These are phyloP conservation scores for Fusarium agapanthi DNA, from an alignment of 2,329 filamentous ascomycete species.

Conservation along the genomic window DNA sequence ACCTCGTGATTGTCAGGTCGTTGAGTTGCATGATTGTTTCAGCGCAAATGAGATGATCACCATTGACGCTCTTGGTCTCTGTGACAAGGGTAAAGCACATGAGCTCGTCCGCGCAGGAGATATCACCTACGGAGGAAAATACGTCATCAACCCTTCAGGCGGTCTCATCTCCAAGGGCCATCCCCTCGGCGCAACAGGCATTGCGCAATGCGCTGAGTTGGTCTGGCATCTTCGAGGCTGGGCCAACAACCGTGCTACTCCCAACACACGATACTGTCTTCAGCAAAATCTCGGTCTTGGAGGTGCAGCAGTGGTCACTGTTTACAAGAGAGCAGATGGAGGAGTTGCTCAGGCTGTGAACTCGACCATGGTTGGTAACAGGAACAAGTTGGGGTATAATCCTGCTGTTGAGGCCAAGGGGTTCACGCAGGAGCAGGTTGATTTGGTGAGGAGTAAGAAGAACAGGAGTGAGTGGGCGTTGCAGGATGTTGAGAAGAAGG, in stretches of 20 bases:
- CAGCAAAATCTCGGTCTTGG: conserved; percentile 95
- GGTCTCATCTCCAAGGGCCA: conserved; percentile 97
- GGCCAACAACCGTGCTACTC: conserved; percentile 86
- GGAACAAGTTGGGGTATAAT: conserved; percentile 84
- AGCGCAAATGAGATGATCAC: conserved; percentile 92
- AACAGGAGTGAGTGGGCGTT: conserved; percentile 77
- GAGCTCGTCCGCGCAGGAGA: conserved; percentile 87
- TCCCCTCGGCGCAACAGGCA: conserved; percentile 90
- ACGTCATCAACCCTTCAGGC: conserved; percentile 91
- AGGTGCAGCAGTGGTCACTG: conserved; percentile 88
- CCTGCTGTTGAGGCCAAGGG: conserved; percentile 89
- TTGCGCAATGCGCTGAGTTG: conserved; percentile 93
- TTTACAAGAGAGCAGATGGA: conserved; percentile 87
- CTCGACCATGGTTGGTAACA: conserved; percentile 70
- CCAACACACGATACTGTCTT: conserved; percentile 75
- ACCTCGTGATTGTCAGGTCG: conserved; percentile 77
- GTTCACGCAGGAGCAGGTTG: conserved; percentile 81
- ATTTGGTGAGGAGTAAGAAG: conserved; percentile 74
- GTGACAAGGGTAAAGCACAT: conserved; percentile 83
- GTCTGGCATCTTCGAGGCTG: conserved; percentile 96
- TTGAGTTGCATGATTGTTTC: conserved; percentile 97
- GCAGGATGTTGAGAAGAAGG: conserved; percentile 65
- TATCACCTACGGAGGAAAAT: conserved; percentile 87
- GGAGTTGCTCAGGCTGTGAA: conserved; percentile 67
- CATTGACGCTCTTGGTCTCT: conserved; percentile 85